These are phyloP conservation scores for Mycena sp. DNA, from an alignment of 1,284 basidiomycete genomes.

Conservation along the genomic window DNA sequence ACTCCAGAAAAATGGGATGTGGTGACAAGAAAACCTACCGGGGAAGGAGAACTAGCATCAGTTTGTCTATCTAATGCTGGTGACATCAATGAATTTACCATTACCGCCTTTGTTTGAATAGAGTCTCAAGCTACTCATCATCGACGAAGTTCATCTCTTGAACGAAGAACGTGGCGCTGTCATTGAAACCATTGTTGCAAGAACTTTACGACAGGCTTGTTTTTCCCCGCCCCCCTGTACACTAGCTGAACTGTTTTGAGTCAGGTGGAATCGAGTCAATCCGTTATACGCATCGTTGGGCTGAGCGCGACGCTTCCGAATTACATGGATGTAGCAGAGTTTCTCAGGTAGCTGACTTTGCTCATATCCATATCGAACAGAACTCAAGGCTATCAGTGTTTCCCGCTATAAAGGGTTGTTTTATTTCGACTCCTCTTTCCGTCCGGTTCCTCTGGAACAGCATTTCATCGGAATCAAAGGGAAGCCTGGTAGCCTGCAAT, in stretches of 20 bases:
- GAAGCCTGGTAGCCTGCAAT: conserved; percentile 81
- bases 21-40: conserved; percentile 96
- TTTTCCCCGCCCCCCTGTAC: not conserved
- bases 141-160: conserved; percentile 97
- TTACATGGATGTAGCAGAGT: conserved; percentile 97
- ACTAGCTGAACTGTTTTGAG: conserved; percentile 7
- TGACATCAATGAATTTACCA: not conserved
- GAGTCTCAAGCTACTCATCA: conserved; percentile 95
- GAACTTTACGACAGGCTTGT: conserved; percentile 88
- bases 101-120: conserved; percentile 40
- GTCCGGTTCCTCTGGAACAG: conserved; percentile 97
- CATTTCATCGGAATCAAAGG: conserved; percentile 97
- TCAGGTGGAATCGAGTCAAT: conserved; percentile 96
- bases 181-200: conserved; percentile 97
- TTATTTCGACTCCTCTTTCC: conserved; percentile 98
- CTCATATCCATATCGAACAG: not conserved
- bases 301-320: conserved; percentile 99
- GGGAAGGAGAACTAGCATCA: conserved; percentile 94
- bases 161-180: conserved; percentile 99
- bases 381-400: conserved; percentile 62
- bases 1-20: conserved; percentile 99
- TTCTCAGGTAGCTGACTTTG: conserved; percentile 71
- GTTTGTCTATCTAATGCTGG: conserved; percentile 58
- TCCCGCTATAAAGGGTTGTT: conserved; percentile 93
- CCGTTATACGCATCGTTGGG: conserved; percentile 97